Evolutionary conservation across 768 basidiomycete genomes (phyloP).

Genomic region (Podaxis carcinomalis): DNA sequence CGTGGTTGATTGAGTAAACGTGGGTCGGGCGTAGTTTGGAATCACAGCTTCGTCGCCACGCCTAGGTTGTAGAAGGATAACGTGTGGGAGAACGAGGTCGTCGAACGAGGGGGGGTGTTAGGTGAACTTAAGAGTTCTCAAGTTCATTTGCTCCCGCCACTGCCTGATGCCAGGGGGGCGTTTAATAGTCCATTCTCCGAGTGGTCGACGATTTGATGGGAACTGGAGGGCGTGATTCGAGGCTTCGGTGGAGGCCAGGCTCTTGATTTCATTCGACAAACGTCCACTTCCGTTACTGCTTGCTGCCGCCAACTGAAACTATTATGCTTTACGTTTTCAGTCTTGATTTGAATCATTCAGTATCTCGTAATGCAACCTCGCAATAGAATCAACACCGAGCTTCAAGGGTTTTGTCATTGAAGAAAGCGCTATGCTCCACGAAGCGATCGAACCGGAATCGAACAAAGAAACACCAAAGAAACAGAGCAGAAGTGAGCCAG

Average conservation of each 20-base stretch:
- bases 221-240: not conserved
- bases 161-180: not conserved
- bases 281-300: not conserved
- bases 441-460: not conserved
- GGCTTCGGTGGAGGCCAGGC: not conserved
- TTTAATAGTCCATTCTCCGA: not conserved
- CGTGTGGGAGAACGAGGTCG: not conserved
- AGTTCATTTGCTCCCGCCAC: not conserved
- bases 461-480: not conserved
- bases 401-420: not conserved
- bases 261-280: not conserved
- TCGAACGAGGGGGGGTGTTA: not conserved
- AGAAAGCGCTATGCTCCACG: not conserved
- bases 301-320: not conserved
- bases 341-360: not conserved
- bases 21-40: not conserved
- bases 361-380: not conserved
- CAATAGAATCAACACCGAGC: not conserved
- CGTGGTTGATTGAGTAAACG: not conserved
- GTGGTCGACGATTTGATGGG: slow-evolving; percentile 6
- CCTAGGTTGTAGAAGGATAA: not conserved
- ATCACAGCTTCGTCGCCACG: not conserved
- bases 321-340: not conserved
- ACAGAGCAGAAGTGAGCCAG: not conserved
- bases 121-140: not conserved